phyloP scores from a whole-genome alignment of 768 basidiomycete species.

The Leucocoprinus birnbaumii region DNA sequence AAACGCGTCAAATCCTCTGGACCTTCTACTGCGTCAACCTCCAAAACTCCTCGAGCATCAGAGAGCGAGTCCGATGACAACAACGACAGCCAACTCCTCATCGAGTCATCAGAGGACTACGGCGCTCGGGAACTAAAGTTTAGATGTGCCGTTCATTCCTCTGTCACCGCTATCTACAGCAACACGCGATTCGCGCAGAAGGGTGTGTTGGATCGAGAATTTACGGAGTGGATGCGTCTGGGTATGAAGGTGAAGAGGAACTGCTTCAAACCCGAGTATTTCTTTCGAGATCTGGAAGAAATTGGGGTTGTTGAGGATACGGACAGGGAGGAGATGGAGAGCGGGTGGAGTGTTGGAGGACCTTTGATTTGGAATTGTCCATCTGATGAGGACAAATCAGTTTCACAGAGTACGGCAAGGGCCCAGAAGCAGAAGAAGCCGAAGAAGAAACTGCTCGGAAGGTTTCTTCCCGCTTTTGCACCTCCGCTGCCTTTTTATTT shows the following conservation, averaged over 20 bases:
- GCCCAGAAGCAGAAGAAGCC: too few species aligned
- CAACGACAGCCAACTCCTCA: too few species aligned
- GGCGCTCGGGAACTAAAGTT: neutral
- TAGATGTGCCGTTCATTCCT: neutral
- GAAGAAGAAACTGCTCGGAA: too few species aligned
- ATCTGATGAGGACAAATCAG: too few species aligned
- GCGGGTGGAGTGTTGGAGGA: neutral
- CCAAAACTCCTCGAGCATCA: too few species aligned
- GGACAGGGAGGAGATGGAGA: neutral
- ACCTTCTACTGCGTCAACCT: too few species aligned
- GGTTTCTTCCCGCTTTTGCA: too few species aligned
- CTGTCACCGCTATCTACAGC: neutral
- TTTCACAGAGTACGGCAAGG: too few species aligned
- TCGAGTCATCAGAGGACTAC: neutral
- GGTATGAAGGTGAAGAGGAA: neutral
- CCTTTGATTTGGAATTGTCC: neutral
- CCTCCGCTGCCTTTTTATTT: too few species aligned
- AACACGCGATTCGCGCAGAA: slow-evolving; percentile 1
- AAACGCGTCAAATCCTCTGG: too few species aligned
- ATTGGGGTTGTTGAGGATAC: neutral
- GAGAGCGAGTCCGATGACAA: too few species aligned
- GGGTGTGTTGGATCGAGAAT: neutral
- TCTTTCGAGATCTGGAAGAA: neutral
- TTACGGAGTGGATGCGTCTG: neutral
- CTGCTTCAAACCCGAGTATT: neutral